phyloP scores from a whole-genome alignment of 2,329 filamentous ascomycete genomes.

The Alternaria arbusti region DNA sequence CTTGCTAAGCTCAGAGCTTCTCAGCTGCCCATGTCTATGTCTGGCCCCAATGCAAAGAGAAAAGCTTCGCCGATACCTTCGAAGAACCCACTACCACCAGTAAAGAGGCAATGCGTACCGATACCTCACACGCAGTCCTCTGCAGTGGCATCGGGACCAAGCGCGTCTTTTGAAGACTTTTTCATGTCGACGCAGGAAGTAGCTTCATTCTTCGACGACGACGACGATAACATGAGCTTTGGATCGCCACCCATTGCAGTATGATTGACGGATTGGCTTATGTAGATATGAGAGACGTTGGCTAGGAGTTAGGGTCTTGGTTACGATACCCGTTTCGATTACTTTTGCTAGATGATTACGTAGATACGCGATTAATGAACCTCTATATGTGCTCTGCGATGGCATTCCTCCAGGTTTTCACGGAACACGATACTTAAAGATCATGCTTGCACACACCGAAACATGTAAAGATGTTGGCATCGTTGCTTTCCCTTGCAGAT shows the following conservation, averaged over 20 bases:
- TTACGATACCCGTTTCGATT: conserved; percentile 1
- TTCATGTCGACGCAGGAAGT: conserved; percentile 37
- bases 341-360: neutral
- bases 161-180: conserved; percentile 21
- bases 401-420: neutral
- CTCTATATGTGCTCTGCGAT: neutral
- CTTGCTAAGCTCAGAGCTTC: conserved; percentile 9
- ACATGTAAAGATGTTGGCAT: neutral
- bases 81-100: neutral
- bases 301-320: neutral
- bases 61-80: neutral
- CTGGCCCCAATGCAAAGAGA: neutral
- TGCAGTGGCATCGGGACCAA: neutral
- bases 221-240: conserved; percentile 27
- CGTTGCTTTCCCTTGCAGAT: neutral
- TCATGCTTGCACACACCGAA: neutral
- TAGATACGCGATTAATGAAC: neutral
- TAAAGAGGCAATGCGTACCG: neutral
- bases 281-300: neutral
- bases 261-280: conserved; percentile 4
- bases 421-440: neutral
- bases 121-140: neutral
- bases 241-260: conserved; percentile 29
- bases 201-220: conserved; percentile 36
- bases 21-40: conserved; percentile 5